These are phyloP conservation scores for Gracilariopsis chorda DNA, from an alignment of 23 red algal species.

Conservation along the genomic window DNA sequence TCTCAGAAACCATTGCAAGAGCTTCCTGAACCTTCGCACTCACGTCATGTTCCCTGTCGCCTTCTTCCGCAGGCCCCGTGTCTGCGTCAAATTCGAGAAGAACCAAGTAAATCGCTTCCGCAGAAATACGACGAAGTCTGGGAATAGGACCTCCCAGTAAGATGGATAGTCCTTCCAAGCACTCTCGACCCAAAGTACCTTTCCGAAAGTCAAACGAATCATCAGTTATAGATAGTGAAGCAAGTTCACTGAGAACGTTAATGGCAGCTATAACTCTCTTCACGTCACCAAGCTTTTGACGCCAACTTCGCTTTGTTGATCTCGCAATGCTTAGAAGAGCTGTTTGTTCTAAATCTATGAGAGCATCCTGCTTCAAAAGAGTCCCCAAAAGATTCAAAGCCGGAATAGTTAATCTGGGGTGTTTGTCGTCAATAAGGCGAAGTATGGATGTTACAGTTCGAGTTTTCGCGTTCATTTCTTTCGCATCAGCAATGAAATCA, in stretches of 20 bases:
- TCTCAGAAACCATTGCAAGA: constrained; percentile 28
- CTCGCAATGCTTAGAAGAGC: constrained; percentile 1
- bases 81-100: constrained; percentile 19
- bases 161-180: constrained; percentile 40
- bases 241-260: constrained; percentile 16
- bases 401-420: constrained; percentile 27
- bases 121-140: constrained; percentile 42
- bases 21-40: not conserved
- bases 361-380: constrained; percentile 2
- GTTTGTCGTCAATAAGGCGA: not conserved
- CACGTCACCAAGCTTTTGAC: constrained; percentile 13
- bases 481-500: not conserved
- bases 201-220: constrained; percentile 17
- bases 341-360: not conserved
- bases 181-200: constrained; percentile 20
- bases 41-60: not conserved
- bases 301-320: constrained; percentile 27
- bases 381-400: constrained; percentile 17
- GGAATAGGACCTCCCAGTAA: constrained; percentile 53
- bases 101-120: constrained; percentile 44
- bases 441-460: not conserved
- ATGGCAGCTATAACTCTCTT: constrained; percentile 41
- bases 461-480: not conserved
- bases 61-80: not conserved
- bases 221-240: not conserved